These are phyloP conservation scores for Erucastrum elatum DNA, from an alignment of 345 rosid genomes.

Conservation along the genomic window DNA sequence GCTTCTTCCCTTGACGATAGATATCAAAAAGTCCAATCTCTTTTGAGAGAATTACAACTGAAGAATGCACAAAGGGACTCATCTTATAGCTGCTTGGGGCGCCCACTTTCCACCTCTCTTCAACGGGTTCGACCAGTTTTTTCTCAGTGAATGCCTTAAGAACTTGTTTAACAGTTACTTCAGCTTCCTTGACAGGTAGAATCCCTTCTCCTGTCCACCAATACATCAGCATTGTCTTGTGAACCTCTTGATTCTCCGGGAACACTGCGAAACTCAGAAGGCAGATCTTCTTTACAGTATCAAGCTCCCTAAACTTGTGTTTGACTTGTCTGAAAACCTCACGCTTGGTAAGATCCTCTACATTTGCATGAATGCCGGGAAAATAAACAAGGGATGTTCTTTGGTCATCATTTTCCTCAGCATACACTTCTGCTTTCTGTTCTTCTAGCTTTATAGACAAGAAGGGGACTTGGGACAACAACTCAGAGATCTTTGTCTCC, in stretches of 20 bases:
- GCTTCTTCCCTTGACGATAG: constrained; percentile 20
- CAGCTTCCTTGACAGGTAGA: constrained; percentile 6
- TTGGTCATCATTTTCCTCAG: neutral
- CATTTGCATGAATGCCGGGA: neutral
- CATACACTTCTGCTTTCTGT: neutral
- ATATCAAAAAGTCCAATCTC: constrained; percentile 22
- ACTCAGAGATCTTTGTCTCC: constrained; percentile 17
- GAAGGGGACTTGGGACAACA: constrained; percentile 29
- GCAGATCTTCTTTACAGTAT: constrained; percentile 23
- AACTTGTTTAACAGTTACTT: constrained; percentile 20
- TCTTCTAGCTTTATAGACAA: constrained; percentile 8
- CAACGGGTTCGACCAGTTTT: constrained; percentile 38
- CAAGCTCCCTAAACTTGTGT: constrained; percentile 23
- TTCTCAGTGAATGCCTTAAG: constrained; percentile 24
- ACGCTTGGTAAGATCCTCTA: neutral
- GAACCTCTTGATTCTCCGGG: constrained; percentile 43
- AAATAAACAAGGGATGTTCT: neutral
- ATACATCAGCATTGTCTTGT: constrained; percentile 42
- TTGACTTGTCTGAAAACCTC: constrained; percentile 16
- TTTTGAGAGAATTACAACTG: constrained; percentile 33
- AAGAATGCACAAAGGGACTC: constrained; percentile 44
- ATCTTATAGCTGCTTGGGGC: constrained; percentile 39
- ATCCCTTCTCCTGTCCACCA: constrained; percentile 47
- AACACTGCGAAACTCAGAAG: constrained; percentile 49
- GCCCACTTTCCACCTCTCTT: constrained; percentile 23